Evolutionary conservation across 1,139 yeast genomes (phyloP), one percentile per base, ranked within the genome.

Genomic region (Insectozyma bohioensis): DNA sequence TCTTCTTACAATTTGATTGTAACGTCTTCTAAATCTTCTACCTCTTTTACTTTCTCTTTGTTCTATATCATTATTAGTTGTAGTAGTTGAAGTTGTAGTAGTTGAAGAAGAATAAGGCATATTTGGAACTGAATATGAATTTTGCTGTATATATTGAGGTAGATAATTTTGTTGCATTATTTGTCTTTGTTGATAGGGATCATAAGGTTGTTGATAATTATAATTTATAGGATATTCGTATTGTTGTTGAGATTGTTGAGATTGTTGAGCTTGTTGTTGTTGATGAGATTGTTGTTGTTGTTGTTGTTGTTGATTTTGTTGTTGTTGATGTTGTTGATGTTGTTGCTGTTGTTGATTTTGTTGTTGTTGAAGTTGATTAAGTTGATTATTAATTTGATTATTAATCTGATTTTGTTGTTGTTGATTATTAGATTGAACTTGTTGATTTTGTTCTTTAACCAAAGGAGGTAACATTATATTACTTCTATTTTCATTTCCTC

Each of bases 1-100:
- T 26, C 80, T 61, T 28, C 94, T 66, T 34, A 78, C 78, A 48
- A 84, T 81, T 52, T 84, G 90, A 46, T 79, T 78, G 46, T 79
- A 81, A 28, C 81, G 66, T 39, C 90, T 67, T 45, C 94, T 67
- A 35, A 81, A 80, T 26, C 90, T 61, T 37, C 73, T 42, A 10
- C 55, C 57, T 12, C 59, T 47, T 35, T 53, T 55, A 11, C 36
- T 37, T 6, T 14, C 12, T 18, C 6, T 8, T 5, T 19, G 21
- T 15, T 15, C 18, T n/a, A 11, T 16, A 16, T 55, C 58, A 20
- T 44, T n/a, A 11, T 16, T 20, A 7, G 28, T n/a, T 23, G 27
- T 9, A 20, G 24, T 18, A 10, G 20, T 20, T 24, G 34, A 4
- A 9, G 26, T 17, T n/a, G 31, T n/a, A 23, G 9, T 21, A 6